Base-by-base conservation (phyloP, 2,329 filamentous ascomycete species). In the Fusarium sp. region DNA sequence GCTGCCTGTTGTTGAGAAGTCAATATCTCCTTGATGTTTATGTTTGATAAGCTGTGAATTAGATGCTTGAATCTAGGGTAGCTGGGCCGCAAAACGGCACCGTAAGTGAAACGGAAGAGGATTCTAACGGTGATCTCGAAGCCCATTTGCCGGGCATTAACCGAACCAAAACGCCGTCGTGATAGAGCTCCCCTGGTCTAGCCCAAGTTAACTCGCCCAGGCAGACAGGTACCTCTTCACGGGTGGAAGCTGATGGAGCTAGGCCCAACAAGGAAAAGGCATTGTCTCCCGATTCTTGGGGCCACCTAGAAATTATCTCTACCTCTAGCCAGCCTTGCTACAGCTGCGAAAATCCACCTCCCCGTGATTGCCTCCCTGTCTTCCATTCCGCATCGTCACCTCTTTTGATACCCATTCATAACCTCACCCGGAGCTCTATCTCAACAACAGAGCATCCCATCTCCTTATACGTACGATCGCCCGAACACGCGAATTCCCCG, bases 231-330 rank as follows among this genome's bases (percentile, higher is more conserved):
- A 63, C 58, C 34, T 64, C 58, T 54, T 46, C 64, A 42, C 19
- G 56, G 59, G 58, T 49, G 44, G 51, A 49, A 60, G 55, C 58
- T 67, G 61, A 55, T 39, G 43, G 14, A 21, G 55, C 72, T 74
- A 74, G 55, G 14, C 70, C 63, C 2, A 59, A 74, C 59, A 4
- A 21, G 52, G 69, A 15, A 70, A 71, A 47, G 47, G 50, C 26
- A 28, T 53, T 26, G 58, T 53, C 60, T 69, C 63, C 64, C 66
- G 62, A 66, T 51, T 61, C 62, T 73, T 74, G 72, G 72, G 69
- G 70, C 72, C 71, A 73, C 69, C 70, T 71, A 70, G 72, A 77
- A 77, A 76, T 76, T 75, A 76, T 77, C 75, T 73, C 73, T 74
- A 73, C 71, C 68, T 66, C 63, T 67, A 56, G 61, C 62, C 73